These are phyloP conservation scores for Moesziomyces globuligerus DNA, from an alignment of 1,284 basidiomycete genomes.

Conservation along the genomic window DNA sequence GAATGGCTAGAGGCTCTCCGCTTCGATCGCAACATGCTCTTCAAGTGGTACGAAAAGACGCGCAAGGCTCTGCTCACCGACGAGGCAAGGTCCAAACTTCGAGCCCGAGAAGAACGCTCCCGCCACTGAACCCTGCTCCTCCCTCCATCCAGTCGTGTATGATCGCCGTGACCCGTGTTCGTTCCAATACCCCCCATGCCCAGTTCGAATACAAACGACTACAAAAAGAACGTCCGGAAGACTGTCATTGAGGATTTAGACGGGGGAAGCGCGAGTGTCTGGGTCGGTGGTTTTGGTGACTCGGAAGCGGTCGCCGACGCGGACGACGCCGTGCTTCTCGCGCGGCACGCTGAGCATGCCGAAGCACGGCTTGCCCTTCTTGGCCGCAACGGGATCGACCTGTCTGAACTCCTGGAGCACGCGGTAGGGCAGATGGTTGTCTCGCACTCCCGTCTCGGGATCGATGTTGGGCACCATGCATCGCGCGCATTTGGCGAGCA, in stretches of 20 bases:
- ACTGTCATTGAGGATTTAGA: too few relatives aligned
- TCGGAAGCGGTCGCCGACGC: constrained; percentile 46
- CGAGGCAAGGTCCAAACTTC: constrained; percentile 19
- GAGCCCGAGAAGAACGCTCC: constrained; percentile 25
- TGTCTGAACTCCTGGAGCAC: constrained; percentile 54
- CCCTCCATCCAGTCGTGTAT: background rate
- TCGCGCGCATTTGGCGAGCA: constrained; percentile 52
- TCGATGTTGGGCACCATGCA: constrained; percentile 61
- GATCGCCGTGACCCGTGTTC: background rate
- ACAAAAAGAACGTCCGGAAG: too few relatives aligned
- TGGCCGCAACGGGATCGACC: constrained; percentile 41
- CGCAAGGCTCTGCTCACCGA: constrained; percentile 32
- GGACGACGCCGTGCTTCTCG: constrained; percentile 41
- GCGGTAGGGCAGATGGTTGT: constrained; percentile 51
- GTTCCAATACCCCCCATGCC: background rate
- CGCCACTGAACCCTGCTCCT: constrained; percentile 7
- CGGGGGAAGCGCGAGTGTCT: constrained; percentile 21
- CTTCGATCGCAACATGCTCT: constrained; percentile 37
- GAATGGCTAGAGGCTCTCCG: constrained; percentile 40
- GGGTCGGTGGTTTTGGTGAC: constrained; percentile 53
- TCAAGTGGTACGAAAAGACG: constrained; percentile 50
- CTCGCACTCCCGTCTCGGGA: constrained; percentile 50
- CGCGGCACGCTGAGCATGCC: constrained; percentile 48
- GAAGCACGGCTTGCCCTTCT: constrained; percentile 59
- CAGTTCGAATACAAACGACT: background rate